Evolutionary conservation across 1,284 basidiomycete genomes (phyloP), one percentile per base, ranked within the genome.

Genomic region (Sanghuangporus sanghuang): DNA sequence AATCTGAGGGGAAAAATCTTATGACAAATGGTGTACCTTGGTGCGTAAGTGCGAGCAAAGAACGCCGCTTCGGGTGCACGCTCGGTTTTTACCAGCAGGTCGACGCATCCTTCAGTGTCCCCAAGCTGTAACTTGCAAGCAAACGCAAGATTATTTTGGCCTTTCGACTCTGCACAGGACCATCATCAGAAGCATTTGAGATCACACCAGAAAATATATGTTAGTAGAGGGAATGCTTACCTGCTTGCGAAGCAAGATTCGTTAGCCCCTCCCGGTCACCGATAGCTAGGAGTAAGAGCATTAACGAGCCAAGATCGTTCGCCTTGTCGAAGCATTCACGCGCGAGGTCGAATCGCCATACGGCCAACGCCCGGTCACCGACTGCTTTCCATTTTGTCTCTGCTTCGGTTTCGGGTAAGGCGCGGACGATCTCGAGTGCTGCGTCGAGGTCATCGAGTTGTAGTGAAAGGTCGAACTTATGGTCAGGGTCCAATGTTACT

Each of bases 301-400:
- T 85, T 68, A 98, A 76, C 11, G 95, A 92, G 32, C 88, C 86
- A 49, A 97, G 77, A 76, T 99, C 97, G 27, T 83, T 84, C 0
- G 93, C 94, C 69, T 87, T 90, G 70, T 92, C 89, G 72, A 94
- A 93, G 68, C 92, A 90, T 73, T 97, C 95, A 64, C 87, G 84
- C 0, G 97, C 96, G 32, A 99, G 84, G 69, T 94, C 90, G 68
- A 99, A 94, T 67, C 95, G 87, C 97, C 97, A 99, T 2, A 92
- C 89, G 0, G 87, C 82, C 52, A 99, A 77, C 1, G 97, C 96
- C 54, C 95, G 92, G 76, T 98, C 96, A 6, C 96, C 96, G 27
- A 99, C 85, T 0, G 92, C 83, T 69, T 96, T 95, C 97, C 96
- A 99, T 72, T 98, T 98, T 50, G 84, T 74, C 74, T 95, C 92